A percentile compares a stretch with the other conserved stretches of the same genome.
Evolutionary conservation across 2,329 filamentous ascomycete genomes (phyloP).

Genomic region (Apiospora koreana): DNA sequence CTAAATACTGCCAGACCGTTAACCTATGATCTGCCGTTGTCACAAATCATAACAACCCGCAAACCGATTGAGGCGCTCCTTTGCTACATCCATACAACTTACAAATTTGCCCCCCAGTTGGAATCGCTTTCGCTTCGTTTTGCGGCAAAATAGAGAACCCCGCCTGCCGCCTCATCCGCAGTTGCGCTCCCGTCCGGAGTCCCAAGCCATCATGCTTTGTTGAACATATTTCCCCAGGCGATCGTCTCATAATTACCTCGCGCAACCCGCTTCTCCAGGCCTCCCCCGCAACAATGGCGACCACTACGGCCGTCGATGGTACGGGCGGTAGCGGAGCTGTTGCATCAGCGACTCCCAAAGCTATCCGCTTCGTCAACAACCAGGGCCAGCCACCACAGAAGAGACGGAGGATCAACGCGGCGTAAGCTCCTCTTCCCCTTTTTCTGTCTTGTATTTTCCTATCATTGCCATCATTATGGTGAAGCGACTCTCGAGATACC

Average conservation of each 20-base stretch:
- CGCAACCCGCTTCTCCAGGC: not conserved
- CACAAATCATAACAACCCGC: not conserved
- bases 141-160: not conserved
- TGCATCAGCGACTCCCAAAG: slow-evolving; percentile 49
- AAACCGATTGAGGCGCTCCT: not conserved
- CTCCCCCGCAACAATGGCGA: slow-evolving; percentile 40
- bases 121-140: not conserved
- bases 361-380: slow-evolving; percentile 79
- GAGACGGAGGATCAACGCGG: slow-evolving; percentile 75
- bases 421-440: slow-evolving; percentile 49
- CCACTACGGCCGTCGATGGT: slow-evolving; percentile 44
- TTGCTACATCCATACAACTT: too few relatives aligned
- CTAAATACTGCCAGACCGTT: not conserved
- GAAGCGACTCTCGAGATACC: not conserved
- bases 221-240: not conserved
- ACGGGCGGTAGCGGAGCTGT: slow-evolving; percentile 33
- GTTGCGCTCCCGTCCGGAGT: not conserved
- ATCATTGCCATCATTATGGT: not conserved
- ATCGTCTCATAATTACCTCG: not conserved
- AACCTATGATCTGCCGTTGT: not conserved
- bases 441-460: not conserved
- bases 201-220: slow-evolving; percentile 5
- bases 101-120: not conserved
- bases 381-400: slow-evolving; percentile 81
- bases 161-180: not conserved